phyloP scores from a whole-genome alignment of 2,329 filamentous ascomycete species.

The Xylariaceae sp. region DNA sequence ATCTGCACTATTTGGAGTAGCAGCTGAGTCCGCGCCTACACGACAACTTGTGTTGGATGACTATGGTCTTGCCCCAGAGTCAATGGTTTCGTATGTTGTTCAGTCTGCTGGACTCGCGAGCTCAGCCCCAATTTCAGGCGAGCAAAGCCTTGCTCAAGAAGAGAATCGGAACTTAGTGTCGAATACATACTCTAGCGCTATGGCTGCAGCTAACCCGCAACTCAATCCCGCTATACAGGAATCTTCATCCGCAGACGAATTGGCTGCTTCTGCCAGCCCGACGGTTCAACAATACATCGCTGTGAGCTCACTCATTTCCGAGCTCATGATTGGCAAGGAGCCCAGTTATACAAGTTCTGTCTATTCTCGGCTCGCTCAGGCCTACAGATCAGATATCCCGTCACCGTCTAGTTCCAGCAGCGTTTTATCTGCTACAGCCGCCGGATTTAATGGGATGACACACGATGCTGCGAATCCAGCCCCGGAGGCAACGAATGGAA shows the following conservation, averaged over 20 bases:
- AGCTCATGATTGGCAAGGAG: conserved; percentile 73
- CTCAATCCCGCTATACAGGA: conserved; percentile 53
- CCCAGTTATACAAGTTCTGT: conserved; percentile 79
- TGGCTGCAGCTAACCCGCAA: conserved; percentile 58
- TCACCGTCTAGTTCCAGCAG: conserved; percentile 45
- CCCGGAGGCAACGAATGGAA: no score
- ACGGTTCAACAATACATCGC: conserved; percentile 63
- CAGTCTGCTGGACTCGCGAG: no score
- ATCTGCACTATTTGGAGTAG: conserved; percentile 47
- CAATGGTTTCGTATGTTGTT: conserved; percentile 35
- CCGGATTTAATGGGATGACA: conserved; percentile 26
- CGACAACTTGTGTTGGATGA: conserved; percentile 49
- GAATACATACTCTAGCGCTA: no score
- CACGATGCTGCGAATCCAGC: neutral
- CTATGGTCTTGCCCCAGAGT: conserved; percentile 37
- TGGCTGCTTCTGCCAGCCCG: conserved; percentile 59
- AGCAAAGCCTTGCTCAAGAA: no score
- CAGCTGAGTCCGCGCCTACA: conserved; percentile 47
- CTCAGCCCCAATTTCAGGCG: no score
- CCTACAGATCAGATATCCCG: conserved; percentile 64
- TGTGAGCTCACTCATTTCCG: conserved; percentile 68
- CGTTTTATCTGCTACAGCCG: conserved; percentile 20
- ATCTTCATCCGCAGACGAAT: conserved; percentile 47
- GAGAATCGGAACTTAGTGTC: no score
- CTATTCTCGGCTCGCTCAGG: conserved; percentile 64